These are phyloP conservation scores for Podospora australis DNA, from an alignment of 495 filamentous ascomycete species.

Conservation along the genomic window DNA sequence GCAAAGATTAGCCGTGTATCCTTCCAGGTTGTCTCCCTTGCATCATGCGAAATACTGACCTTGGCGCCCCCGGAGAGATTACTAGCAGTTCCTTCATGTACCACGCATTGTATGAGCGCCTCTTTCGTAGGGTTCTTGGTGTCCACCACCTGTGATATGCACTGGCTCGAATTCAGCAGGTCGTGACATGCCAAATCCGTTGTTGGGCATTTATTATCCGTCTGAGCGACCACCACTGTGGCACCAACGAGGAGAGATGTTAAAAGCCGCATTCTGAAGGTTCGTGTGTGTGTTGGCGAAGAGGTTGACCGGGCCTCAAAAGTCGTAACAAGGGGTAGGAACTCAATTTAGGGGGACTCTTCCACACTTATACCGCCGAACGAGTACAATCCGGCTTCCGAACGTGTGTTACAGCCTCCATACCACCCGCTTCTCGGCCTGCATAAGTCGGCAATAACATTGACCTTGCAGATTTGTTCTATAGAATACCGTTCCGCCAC, in stretches of 20 bases:
- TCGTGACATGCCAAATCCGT: slow-evolving; percentile 1
- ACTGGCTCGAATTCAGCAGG: neutral
- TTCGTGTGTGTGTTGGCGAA: neutral
- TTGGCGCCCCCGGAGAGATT: neutral
- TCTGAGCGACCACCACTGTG: neutral
- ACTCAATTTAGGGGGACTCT: too few species aligned
- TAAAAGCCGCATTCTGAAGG: neutral
- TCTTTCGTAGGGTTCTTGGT: neutral
- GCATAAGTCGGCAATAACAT: neutral
- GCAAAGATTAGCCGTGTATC: neutral
- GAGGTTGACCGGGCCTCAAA: neutral
- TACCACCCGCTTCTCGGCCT: neutral
- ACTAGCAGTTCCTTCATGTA: slow-evolving; percentile 2
- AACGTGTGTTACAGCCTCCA: neutral
- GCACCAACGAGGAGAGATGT: neutral
- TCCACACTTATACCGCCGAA: neutral
- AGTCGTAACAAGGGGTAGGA: too few species aligned
- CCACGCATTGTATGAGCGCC: neutral
- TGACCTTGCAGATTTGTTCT: too few species aligned
- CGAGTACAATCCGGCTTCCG: neutral
- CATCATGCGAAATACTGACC: neutral
- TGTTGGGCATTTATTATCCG: neutral
- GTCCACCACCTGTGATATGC: neutral
- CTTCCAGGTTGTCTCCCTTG: neutral
- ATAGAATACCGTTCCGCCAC: too few species aligned